Conservation (phyloP, 768 basidiomycete species). For the Mrakia blollopis region DNA sequence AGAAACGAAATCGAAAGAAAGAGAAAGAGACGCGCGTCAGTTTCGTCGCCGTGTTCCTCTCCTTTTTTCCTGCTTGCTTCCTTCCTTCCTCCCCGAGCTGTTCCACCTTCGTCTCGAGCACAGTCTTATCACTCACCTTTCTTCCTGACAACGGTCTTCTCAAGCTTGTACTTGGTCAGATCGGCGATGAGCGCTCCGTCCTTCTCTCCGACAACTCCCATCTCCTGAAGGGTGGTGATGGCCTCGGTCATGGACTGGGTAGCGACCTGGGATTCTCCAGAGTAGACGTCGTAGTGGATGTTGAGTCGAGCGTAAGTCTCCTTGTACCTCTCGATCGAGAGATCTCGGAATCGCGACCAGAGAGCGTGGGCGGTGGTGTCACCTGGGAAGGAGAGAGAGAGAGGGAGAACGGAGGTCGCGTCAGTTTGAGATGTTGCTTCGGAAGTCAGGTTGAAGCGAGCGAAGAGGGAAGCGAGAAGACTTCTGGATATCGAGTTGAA, state of each 20-base stretch:
- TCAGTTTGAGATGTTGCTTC: background rate
- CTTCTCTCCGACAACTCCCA: slow-evolving; percentile 66
- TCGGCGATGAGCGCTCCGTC: slow-evolving; percentile 70
- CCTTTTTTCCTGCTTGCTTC: too few species aligned
- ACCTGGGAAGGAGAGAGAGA: slow-evolving; percentile 42
- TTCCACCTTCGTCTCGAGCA: too few species aligned
- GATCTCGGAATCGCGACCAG: slow-evolving; percentile 88
- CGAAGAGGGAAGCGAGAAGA: background rate
- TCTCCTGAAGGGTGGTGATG: slow-evolving; percentile 60
- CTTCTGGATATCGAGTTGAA: background rate
- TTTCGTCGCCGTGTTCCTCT: background rate
- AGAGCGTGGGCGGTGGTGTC: slow-evolving; percentile 75
- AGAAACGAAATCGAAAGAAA: background rate
- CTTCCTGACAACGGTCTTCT: slow-evolving; percentile 84
- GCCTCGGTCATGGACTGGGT: slow-evolving; percentile 61
- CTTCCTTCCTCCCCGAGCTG: background rate
- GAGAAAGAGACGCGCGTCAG: background rate
- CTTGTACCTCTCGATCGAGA: slow-evolving; percentile 83
- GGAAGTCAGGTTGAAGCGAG: too few species aligned
- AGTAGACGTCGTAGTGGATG: slow-evolving; percentile 85
- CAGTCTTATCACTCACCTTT: slow-evolving; percentile 42
- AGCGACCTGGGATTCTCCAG: slow-evolving; percentile 60
- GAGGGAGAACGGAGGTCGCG: background rate
- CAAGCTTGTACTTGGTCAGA: slow-evolving; percentile 82
- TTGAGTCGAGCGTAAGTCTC: slow-evolving; percentile 84